Evolutionary conservation across 2,329 filamentous ascomycete genomes (phyloP).

Genomic region (Epichloe gansuensis): DNA sequence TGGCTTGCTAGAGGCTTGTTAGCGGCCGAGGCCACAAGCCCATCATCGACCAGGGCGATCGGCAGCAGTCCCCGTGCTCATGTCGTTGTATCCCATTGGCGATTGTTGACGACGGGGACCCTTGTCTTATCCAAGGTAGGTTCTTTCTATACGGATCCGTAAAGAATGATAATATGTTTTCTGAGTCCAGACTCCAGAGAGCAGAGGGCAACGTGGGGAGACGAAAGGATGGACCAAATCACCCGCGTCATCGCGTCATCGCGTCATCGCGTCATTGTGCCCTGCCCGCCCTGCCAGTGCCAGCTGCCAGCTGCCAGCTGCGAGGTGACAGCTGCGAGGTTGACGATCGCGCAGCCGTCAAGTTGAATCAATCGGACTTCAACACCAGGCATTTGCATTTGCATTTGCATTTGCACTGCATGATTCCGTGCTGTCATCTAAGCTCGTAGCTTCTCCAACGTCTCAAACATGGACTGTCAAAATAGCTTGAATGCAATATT

Average conservation of each 20-base stretch:
- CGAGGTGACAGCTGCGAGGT: neutral
- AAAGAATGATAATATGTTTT: slow-evolving; percentile 14
- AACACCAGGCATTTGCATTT: neutral
- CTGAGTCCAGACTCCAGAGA: too few relatives aligned
- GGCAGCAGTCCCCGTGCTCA: slow-evolving; percentile 1
- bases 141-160: neutral
- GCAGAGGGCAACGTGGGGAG: neutral
- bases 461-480: neutral
- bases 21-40: neutral
- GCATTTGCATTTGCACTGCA: neutral
- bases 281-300: neutral
- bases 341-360: neutral
- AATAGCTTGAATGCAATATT: neutral
- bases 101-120: neutral
- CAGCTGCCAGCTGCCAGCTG: neutral
- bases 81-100: slow-evolving; percentile 2
- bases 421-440: too few relatives aligned
- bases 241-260: too few relatives aligned
- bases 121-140: neutral
- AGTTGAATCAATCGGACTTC: neutral
- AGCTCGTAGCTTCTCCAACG: too few relatives aligned
- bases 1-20: neutral
- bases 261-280: too few relatives aligned
- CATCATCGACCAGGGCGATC: neutral
- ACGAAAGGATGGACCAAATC: neutral